Evolutionary conservation across 371 early-diverging fungal genomes (phyloP).

Genomic region (Rhizomucor pusillus): DNA sequence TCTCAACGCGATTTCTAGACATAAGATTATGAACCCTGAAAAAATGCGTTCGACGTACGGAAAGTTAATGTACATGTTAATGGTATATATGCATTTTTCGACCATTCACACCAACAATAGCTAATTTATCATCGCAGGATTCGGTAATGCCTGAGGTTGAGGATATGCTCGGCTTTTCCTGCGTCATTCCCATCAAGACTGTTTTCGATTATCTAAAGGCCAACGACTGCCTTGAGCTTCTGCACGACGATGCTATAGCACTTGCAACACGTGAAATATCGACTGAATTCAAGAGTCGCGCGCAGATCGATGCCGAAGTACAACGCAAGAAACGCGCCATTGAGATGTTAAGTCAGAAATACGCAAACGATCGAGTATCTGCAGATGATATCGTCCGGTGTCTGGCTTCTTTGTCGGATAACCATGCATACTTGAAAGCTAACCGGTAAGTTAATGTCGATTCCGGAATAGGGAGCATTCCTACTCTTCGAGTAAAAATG

Average conservation of each 20-base stretch:
- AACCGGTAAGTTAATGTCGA: conserved; percentile 52
- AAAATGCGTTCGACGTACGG: conserved; percentile 95
- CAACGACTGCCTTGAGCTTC: conserved; percentile 59
- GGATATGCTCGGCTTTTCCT: conserved; percentile 78
- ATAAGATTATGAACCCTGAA: conserved; percentile 98
- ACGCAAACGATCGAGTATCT: conserved; percentile 54
- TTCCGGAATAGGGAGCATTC: not conserved
- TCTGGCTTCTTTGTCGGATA: conserved; percentile 93
- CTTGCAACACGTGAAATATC: conserved; percentile 90
- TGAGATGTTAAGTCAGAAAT: conserved; percentile 76
- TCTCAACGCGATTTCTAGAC: conserved; percentile 31
- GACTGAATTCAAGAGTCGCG: conserved; percentile 74
- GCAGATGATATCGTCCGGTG: conserved; percentile 82
- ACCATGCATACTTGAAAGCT: conserved; percentile 86
- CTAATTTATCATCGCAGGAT: conserved; percentile 52
- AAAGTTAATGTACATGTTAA: conserved; percentile 91
- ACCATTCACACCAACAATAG: not conserved
- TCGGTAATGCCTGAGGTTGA: conserved; percentile 86
- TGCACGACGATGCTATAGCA: conserved; percentile 78
- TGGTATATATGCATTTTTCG: conserved; percentile 32
- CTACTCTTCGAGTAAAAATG: not conserved
- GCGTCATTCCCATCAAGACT: conserved; percentile 84
- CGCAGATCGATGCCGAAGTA: conserved; percentile 80
- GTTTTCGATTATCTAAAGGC: conserved; percentile 76
- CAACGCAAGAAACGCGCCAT: conserved; percentile 88